Conservation (phyloP, 148 eudicot genomes). For the Chenopodium suecicum region DNA sequence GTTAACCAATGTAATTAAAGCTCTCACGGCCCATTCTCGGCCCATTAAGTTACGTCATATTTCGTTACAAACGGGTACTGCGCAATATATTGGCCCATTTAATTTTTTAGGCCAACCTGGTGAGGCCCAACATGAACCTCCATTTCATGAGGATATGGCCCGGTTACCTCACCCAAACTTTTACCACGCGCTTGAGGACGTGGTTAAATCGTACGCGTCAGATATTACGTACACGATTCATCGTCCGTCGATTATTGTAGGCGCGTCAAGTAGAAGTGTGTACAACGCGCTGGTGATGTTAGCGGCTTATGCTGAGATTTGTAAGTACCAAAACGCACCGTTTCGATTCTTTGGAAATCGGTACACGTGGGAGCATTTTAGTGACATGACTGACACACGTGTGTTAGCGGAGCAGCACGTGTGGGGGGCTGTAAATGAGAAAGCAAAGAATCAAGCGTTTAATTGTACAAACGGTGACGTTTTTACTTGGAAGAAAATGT, state of each 20-base stretch:
- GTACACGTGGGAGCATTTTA: conserved; percentile 43
- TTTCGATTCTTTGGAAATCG: conserved; percentile 35
- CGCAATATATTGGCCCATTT: conserved; percentile 41
- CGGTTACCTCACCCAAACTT: conserved; percentile 39
- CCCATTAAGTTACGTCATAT: conserved; percentile 34
- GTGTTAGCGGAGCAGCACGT: conserved; percentile 52
- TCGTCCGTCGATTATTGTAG: conserved; percentile 38
- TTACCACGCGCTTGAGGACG: conserved; percentile 46
- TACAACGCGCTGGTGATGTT: conserved; percentile 35
- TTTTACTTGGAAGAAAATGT: conserved; percentile 50
- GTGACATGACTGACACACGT: conserved; percentile 40
- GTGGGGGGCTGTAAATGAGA: conserved; percentile 36
- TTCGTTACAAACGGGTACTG: conserved; percentile 40
- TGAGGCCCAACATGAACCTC: conserved; percentile 31
- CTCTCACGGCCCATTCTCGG: conserved; percentile 18
- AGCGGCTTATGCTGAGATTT: conserved; percentile 42
- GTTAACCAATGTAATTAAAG: conserved; percentile 39
- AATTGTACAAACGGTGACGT: conserved; percentile 56
- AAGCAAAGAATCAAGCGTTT: conserved; percentile 44
- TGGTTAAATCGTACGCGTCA: conserved; percentile 22
- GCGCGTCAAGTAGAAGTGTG: conserved; percentile 43
- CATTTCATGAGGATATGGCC: conserved; percentile 37
- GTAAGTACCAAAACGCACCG: conserved; percentile 33
- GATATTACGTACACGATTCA: conserved; percentile 37
- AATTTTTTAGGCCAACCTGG: conserved; percentile 1